Percentiles rank a stretch among this genome's conserved stretches.
Evolutionary conservation across 2,329 filamentous ascomycete species (phyloP).

Genomic region (Mariannaea sp.): DNA sequence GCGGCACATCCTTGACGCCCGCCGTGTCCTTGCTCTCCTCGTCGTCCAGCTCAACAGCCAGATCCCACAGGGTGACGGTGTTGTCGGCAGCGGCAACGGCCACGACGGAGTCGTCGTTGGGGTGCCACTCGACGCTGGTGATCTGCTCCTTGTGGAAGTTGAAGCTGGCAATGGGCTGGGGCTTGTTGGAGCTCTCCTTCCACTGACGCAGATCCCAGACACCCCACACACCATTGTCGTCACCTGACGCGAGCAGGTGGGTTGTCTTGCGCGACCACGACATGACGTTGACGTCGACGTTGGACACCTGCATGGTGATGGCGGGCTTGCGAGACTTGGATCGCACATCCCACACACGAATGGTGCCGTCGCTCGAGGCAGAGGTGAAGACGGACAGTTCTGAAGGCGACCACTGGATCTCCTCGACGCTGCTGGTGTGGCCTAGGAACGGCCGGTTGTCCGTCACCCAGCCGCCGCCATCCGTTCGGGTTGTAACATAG

Average conservation of each 20-base stretch:
- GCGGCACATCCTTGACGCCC: slow-evolving; percentile 86
- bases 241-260: slow-evolving; percentile 88
- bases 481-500: slow-evolving; percentile 83
- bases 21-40: slow-evolving; percentile 92
- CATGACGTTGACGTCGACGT: slow-evolving; percentile 92
- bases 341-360: slow-evolving; percentile 94
- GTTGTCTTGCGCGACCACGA: slow-evolving; percentile 90
- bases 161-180: slow-evolving; percentile 88
- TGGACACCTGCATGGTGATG: slow-evolving; percentile 81
- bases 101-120: slow-evolving; percentile 93
- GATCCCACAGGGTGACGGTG: slow-evolving; percentile 94
- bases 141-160: slow-evolving; percentile 96
- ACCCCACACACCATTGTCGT: slow-evolving; percentile 90
- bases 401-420: slow-evolving; percentile 94
- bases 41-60: slow-evolving; percentile 94
- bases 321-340: slow-evolving; percentile 90
- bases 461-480: slow-evolving; percentile 87
- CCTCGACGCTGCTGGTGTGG: slow-evolving; percentile 85
- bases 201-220: slow-evolving; percentile 97
- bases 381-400: slow-evolving; percentile 95
- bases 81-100: slow-evolving; percentile 91
- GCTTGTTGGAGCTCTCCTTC: slow-evolving; percentile 69
- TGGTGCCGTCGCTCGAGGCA: slow-evolving; percentile 88
- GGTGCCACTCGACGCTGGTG: slow-evolving; percentile 96
- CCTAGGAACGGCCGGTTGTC: slow-evolving; percentile 83